A percentile compares a stretch with the other conserved stretches of the same genome.
Conservation (phyloP, 75 land plant genomes). For the Gnetum montanum region DNA sequence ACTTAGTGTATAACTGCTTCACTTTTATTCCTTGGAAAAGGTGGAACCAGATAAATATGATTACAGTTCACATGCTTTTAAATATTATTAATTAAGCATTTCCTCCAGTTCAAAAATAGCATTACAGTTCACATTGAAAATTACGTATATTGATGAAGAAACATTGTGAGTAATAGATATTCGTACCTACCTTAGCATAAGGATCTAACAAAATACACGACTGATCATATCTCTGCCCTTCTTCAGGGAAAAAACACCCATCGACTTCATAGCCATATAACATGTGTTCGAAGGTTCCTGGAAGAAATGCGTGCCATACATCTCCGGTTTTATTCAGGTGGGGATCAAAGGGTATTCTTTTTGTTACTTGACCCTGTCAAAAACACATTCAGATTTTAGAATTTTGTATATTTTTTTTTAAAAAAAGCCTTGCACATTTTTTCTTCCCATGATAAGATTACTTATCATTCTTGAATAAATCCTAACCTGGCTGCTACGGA, state of each 20-base stretch:
- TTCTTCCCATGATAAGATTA: no score
- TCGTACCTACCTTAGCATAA: constrained; percentile 75
- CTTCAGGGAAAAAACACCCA: constrained; percentile 58
- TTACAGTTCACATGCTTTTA: no score
- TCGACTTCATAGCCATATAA: constrained; percentile 85
- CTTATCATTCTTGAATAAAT: not conserved
- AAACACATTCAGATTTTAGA: not conserved
- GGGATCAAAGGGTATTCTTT: constrained; percentile 61
- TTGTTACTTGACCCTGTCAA: constrained; percentile 62
- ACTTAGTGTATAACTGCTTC: no score
- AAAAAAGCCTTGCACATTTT: no score
- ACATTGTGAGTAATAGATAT: no score
- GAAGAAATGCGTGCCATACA: constrained; percentile 86
- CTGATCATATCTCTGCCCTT: constrained; percentile 63
- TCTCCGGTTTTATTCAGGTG: constrained; percentile 66
- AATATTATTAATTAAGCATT: no score
- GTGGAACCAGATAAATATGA: no score
- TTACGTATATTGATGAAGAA: no score
- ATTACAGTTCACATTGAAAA: not conserved
- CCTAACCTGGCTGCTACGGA: no score
- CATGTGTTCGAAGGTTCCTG: constrained; percentile 51
- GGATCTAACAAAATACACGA: constrained; percentile 72
- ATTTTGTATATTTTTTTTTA: not conserved
- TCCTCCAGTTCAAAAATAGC: no score
- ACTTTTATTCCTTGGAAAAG: no score